phyloP scores from a whole-genome alignment of 106 monocot species.

The Narthecium ossifragum region DNA sequence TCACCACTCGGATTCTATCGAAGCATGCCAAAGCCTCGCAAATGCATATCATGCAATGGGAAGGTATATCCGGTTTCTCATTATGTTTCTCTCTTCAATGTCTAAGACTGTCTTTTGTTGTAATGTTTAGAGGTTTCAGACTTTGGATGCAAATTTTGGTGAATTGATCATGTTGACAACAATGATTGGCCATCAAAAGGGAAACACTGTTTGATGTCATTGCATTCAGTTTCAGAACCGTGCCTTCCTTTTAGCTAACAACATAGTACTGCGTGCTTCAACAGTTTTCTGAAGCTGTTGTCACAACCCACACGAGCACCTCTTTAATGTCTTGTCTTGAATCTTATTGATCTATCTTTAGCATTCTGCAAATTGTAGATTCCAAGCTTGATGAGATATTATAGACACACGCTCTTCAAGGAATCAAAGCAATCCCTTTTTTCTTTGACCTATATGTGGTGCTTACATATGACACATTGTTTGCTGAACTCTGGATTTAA shows the following conservation, averaged over 20 bases:
- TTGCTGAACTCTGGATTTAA: too few relatives aligned
- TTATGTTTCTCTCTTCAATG: neutral
- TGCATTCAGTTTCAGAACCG: neutral
- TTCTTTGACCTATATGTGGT: too few relatives aligned
- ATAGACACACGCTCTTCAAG: too few relatives aligned
- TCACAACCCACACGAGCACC: too few relatives aligned
- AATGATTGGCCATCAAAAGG: too few relatives aligned
- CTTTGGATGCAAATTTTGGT: neutral
- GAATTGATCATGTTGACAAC: neutral
- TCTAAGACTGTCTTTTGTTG: conserved; percentile 4
- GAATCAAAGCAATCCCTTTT: too few relatives aligned
- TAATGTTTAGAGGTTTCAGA: neutral
- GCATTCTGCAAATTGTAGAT: too few relatives aligned
- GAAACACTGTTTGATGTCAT: neutral
- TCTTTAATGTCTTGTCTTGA: too few relatives aligned
- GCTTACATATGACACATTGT: too few relatives aligned
- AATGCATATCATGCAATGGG: conserved; percentile 85
- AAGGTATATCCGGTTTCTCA: conserved; percentile 40
- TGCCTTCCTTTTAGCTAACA: neutral
- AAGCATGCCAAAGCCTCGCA: conserved; percentile 83
- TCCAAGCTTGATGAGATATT: too few relatives aligned
- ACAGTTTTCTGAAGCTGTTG: too few relatives aligned
- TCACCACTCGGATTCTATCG: conserved; percentile 79
- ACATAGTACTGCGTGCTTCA: neutral
- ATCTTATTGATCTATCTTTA: too few relatives aligned